Conservation (phyloP, 2,329 filamentous ascomycete species). For the Zasmidium citrigriseum region DNA sequence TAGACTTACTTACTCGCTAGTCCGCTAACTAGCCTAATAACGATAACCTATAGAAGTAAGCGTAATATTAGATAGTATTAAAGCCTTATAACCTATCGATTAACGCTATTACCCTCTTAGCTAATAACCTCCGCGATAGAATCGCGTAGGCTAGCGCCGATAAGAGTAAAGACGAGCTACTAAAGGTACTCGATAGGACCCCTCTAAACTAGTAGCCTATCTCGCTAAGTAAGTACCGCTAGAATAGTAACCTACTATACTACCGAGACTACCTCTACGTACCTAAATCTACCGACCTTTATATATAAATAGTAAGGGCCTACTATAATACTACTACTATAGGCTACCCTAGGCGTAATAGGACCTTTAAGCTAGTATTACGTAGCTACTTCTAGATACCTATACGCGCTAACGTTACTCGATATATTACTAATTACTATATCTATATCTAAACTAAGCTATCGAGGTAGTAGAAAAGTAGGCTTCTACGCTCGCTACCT, state of each 20-base stretch:
- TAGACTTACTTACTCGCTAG: background rate
- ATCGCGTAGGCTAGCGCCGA: too few relatives aligned
- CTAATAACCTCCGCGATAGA: background rate
- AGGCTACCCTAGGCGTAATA: background rate
- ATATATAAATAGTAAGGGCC: background rate
- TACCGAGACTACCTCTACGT: background rate
- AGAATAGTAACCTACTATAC: background rate
- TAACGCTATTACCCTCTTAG: background rate
- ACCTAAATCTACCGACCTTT: background rate
- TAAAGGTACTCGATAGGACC: background rate
- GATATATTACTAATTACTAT: constrained; percentile 1
- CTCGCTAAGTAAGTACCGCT: background rate
- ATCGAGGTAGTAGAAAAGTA: background rate
- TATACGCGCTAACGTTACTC: background rate
- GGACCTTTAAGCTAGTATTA: background rate
- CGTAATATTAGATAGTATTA: background rate
- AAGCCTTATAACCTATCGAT: background rate
- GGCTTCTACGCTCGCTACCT: background rate
- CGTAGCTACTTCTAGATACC: background rate
- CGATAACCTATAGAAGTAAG: background rate
- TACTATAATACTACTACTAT: background rate
- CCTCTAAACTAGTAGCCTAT: background rate
- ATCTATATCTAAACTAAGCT: background rate
- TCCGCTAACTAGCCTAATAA: background rate
- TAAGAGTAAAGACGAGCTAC: background rate